A percentile compares a stretch with the other conserved stretches of the same genome.
Conservation (phyloP, 805 yeast species). For the Torulaspora maleeae region DNA sequence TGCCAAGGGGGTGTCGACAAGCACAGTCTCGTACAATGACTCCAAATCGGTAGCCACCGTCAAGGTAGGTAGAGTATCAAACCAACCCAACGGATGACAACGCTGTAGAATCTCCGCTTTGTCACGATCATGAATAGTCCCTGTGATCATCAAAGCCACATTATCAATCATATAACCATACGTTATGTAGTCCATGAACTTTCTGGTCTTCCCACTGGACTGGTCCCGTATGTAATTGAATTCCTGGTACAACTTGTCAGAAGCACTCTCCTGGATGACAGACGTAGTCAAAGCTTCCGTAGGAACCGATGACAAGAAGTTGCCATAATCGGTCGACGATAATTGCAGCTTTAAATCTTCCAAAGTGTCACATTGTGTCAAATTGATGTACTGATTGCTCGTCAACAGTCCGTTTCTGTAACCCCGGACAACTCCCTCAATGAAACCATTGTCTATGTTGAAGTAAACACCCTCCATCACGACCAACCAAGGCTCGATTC, state of each 20-base stretch:
- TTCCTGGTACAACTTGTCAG: conserved; percentile 70
- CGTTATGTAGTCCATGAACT: conserved; percentile 86
- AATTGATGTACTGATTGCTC: conserved; percentile 76
- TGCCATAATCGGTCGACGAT: conserved; percentile 94
- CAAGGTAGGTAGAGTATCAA: conserved; percentile 92
- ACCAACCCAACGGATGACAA: conserved; percentile 98
- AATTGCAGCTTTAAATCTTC: conserved; percentile 93
- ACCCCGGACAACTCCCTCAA: conserved; percentile 94
- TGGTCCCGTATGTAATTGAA: conserved; percentile 82
- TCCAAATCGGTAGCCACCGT: conserved; percentile 93
- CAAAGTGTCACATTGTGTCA: conserved; percentile 92
- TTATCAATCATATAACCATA: conserved; percentile 99
- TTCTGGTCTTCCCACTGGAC: conserved; percentile 71
- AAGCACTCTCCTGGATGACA: conserved; percentile 74
- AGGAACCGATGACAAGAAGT: conserved; percentile 75
- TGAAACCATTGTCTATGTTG: conserved; percentile 83
- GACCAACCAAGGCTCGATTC: background rate
- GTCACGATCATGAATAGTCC: conserved; percentile 93
- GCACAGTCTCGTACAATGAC: conserved; percentile 84
- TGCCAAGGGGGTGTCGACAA: conserved; percentile 95
- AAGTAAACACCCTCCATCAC: conserved; percentile 90
- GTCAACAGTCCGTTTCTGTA: conserved; percentile 79
- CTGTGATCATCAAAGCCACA: conserved; percentile 92
- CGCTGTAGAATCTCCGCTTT: conserved; percentile 79
- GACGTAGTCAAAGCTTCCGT: conserved; percentile 76